phyloP scores from a whole-genome alignment of 495 filamentous ascomycete species.

The Lineolata rhizophorae region DNA sequence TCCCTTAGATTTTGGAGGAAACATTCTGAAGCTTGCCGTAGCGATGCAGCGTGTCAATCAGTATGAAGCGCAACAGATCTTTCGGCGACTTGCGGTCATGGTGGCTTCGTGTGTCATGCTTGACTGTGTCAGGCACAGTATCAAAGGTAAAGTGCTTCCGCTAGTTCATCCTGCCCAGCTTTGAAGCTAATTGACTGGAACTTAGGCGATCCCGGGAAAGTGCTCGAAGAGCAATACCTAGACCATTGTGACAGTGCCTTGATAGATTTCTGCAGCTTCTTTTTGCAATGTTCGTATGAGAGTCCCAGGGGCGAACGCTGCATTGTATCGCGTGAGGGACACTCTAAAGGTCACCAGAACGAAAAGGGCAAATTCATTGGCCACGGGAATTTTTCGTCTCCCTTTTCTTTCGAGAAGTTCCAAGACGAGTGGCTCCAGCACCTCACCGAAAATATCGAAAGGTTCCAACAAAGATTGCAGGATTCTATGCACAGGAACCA shows the following conservation, averaged over 20 bases:
- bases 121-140: conserved; percentile 23
- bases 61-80: conserved; percentile 18
- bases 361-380: conserved; percentile 24
- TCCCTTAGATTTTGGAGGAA: conserved; percentile 28
- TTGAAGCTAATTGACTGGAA: no score
- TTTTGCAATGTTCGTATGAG: no score
- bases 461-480: conserved; percentile 7
- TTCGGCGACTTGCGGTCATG: conserved; percentile 26
- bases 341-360: conserved; percentile 28
- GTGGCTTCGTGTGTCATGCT: conserved; percentile 32
- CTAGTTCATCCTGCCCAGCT: no score
- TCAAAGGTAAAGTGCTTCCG: conserved; percentile 15
- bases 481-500: conserved; percentile 12
- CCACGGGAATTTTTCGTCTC: conserved; percentile 23
- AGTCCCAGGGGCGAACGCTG: no score
- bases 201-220: no score
- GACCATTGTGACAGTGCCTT: conserved; percentile 23
- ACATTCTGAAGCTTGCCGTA: conserved; percentile 28
- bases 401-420: conserved; percentile 19
- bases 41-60: conserved; percentile 16
- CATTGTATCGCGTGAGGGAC: no score
- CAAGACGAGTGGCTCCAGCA: conserved; percentile 9
- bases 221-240: conserved; percentile 13
- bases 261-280: conserved; percentile 27
- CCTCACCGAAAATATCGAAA: conserved; percentile 4